Percentiles rank a stretch among this genome's conserved stretches.
These are phyloP conservation scores for Sclerotinia nivalis DNA, from an alignment of 2,329 filamentous ascomycete species.

Conservation along the genomic window DNA sequence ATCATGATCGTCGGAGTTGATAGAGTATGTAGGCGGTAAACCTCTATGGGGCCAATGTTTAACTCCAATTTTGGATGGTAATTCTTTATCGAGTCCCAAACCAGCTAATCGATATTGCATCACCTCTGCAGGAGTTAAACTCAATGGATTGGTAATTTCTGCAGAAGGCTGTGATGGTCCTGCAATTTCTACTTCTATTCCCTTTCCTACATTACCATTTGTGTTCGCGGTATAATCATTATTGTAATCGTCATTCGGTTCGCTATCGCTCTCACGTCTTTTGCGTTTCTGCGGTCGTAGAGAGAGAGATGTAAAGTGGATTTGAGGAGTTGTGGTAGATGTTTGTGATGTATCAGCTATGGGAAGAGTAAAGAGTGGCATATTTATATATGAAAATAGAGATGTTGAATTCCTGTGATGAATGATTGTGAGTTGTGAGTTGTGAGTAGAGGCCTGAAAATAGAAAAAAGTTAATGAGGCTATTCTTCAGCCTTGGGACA, in stretches of 20 bases:
- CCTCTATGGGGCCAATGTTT: conserved; percentile 55
- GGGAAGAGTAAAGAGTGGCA: conserved; percentile 37
- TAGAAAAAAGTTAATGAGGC: neutral
- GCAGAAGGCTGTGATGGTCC: conserved; percentile 14
- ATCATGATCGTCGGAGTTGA: neutral
- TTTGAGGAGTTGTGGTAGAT: conserved; percentile 21
- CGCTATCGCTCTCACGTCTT: conserved; percentile 8
- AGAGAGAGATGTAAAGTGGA: conserved; percentile 27
- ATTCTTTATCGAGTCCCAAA: conserved; percentile 49
- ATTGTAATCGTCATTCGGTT: neutral
- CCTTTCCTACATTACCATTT: neutral
- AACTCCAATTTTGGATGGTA: conserved; percentile 40
- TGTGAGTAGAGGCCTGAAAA: neutral
- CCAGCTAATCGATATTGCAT: conserved; percentile 57
- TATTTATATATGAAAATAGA: conserved; percentile 7
- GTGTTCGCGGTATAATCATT: conserved; percentile 10
- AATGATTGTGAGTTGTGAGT: neutral
- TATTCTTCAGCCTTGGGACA: neutral
- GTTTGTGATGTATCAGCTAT: conserved; percentile 27
- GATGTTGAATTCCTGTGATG: too few relatives aligned
- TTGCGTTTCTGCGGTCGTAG: conserved; percentile 25
- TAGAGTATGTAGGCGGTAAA: conserved; percentile 34
- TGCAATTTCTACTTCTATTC: neutral
- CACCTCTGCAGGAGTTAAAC: conserved; percentile 54
- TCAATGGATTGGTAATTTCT: conserved; percentile 53